Percentiles rank a stretch among this genome's conserved stretches.
Evolutionary conservation across 768 basidiomycete genomes (phyloP).

Genomic region (Phylloporus sp.): DNA sequence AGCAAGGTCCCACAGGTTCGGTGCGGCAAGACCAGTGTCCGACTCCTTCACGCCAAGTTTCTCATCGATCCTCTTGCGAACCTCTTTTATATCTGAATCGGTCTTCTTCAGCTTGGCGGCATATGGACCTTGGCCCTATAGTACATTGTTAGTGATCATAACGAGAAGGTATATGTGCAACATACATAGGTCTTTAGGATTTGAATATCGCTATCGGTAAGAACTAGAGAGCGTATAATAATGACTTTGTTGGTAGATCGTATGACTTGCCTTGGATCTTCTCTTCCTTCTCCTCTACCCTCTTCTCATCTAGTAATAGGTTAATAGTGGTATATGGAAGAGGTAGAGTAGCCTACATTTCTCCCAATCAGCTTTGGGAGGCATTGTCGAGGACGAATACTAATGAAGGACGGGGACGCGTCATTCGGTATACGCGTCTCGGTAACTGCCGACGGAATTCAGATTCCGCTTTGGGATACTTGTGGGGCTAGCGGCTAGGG

Average conservation of each 20-base stretch:
- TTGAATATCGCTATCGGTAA: constrained; percentile 98
- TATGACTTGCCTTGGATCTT: constrained; percentile 75
- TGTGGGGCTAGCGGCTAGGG: background rate
- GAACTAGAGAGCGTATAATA: constrained; percentile 46
- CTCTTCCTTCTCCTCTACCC: constrained; percentile 80
- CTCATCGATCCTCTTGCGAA: constrained; percentile 97
- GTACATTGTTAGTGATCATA: background rate
- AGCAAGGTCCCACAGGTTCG: constrained; percentile 95
- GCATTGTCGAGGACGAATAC: constrained; percentile 52
- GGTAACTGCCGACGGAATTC: constrained; percentile 24
- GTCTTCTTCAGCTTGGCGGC: constrained; percentile 82
- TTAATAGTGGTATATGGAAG: constrained; percentile 2
- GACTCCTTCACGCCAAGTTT: constrained; percentile 98
- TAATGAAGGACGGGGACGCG: constrained; percentile 30
- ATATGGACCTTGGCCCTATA: constrained; percentile 97
- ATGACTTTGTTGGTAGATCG: background rate
- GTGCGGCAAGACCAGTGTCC: constrained; percentile 94
- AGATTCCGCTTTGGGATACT: constrained; percentile 27
- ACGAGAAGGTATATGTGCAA: background rate
- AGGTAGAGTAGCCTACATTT: constrained; percentile 62
- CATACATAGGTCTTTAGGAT: constrained; percentile 97
- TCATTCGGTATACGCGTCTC: constrained; percentile 31
- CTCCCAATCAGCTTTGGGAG: constrained; percentile 98
- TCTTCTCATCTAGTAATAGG: constrained; percentile 68
- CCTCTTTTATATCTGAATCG: constrained; percentile 90